Percentiles rank a stretch among this genome's conserved stretches.
Evolutionary conservation across 164 flowering plant genomes (phyloP).

Genomic region (Dillenia suffruticosa): DNA sequence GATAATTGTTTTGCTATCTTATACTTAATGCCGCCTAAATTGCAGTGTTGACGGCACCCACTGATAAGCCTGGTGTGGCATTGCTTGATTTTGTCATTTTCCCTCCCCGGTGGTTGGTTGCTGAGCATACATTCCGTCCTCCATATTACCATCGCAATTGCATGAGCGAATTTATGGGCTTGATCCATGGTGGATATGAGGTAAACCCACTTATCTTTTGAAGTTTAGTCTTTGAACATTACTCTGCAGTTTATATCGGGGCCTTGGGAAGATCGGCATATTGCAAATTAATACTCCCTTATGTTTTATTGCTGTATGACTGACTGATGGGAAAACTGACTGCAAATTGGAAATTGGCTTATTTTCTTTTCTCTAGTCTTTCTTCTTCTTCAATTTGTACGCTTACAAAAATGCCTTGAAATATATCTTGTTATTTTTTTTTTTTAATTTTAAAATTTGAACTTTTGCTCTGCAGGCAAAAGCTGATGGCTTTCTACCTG

Average conservation of each 20-base stretch:
- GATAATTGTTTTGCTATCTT: not conserved
- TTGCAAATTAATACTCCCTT: too few relatives aligned
- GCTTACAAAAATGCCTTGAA: too few relatives aligned
- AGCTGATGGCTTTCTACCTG: conserved; percentile 90
- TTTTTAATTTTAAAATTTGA: not conserved
- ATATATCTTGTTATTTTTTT: too few relatives aligned
- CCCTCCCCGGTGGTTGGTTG: conserved; percentile 95
- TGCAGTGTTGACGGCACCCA: conserved; percentile 91
- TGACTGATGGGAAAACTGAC: too few relatives aligned
- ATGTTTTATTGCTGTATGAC: too few relatives aligned
- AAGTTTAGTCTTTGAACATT: not conserved
- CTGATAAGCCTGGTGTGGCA: conserved; percentile 94
- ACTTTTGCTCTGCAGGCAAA: conserved; percentile 58
- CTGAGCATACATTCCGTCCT: conserved; percentile 95
- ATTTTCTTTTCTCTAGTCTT: too few relatives aligned
- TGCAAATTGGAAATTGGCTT: too few relatives aligned
- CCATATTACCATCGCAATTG: conserved; percentile 97
- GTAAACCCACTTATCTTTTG: conserved; percentile 22
- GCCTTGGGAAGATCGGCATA: too few relatives aligned
- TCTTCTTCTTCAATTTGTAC: too few relatives aligned
- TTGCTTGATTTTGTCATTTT: conserved; percentile 96
- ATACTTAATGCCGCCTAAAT: not conserved
- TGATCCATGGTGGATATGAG: conserved; percentile 87
- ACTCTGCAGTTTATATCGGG: not conserved
- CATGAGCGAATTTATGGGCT: conserved; percentile 99